Conservation (phyloP, 2,329 filamentous ascomycete species). For the Diaporthe amygdali region DNA sequence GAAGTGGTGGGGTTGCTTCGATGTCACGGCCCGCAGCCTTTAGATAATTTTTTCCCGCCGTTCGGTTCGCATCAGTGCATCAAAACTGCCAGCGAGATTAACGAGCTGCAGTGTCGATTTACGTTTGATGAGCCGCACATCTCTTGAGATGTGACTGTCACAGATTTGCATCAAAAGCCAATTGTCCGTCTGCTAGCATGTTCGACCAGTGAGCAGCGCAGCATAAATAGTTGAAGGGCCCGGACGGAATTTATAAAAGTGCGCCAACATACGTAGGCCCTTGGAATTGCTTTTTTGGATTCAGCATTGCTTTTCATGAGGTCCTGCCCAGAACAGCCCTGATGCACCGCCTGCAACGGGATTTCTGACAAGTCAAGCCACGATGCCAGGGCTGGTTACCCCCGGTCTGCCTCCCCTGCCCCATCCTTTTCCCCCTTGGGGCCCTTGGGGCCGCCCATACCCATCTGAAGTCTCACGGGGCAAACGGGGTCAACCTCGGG, state of each 20-base stretch:
- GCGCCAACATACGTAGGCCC: neutral
- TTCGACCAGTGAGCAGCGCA: neutral
- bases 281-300: neutral
- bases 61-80: too few species aligned
- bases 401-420: neutral
- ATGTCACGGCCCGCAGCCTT: neutral
- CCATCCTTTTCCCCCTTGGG: neutral
- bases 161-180: neutral
- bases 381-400: neutral
- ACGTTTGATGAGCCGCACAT: neutral
- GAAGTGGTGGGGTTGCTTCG: too few species aligned
- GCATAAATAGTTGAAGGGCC: neutral
- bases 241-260: neutral
- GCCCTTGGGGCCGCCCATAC: neutral
- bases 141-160: neutral
- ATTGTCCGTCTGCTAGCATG: neutral
- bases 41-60: neutral
- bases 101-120: neutral
- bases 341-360: neutral
- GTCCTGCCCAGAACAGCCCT: neutral
- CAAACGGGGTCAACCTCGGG: neutral
- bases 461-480: neutral
- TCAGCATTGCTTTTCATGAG: neutral
- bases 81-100: neutral
- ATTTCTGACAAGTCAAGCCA: neutral